A percentile compares a stretch with the other conserved stretches of the same genome.
Conservation (phyloP, 2,329 filamentous ascomycete genomes). For the Metarhizium robertsii region DNA sequence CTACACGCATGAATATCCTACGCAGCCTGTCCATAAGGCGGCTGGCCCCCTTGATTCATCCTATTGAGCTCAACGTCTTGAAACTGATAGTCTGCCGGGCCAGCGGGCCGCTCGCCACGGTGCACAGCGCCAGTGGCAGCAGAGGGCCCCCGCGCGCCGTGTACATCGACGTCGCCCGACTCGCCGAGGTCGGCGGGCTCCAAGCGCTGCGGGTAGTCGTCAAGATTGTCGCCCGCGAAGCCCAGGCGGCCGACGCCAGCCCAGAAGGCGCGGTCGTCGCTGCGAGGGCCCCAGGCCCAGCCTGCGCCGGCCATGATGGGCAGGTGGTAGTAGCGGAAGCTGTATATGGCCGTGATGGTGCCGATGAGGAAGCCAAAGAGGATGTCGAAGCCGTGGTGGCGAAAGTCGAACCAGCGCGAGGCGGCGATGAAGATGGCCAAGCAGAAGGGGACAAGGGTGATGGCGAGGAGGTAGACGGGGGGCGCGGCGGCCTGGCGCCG, state of each 20-base stretch:
- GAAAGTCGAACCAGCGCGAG: constrained; percentile 79
- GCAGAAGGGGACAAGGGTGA: constrained; percentile 63
- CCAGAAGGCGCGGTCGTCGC: constrained; percentile 65
- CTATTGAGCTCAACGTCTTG: constrained; percentile 23
- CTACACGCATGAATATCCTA: background rate
- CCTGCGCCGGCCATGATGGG: constrained; percentile 66
- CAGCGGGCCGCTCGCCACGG: background rate
- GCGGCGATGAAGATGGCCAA: constrained; percentile 72
- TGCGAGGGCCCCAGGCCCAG: constrained; percentile 82
- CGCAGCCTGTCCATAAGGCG: background rate
- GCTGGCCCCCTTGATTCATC: constrained; percentile 7
- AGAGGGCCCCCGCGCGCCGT: background rate
- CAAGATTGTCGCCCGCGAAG: constrained; percentile 37
- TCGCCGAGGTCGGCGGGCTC: constrained; percentile 15
- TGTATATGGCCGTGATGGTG: constrained; percentile 57
- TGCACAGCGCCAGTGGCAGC: constrained; percentile 1
- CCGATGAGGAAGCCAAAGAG: constrained; percentile 78
- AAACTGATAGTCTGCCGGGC: constrained; percentile 10
- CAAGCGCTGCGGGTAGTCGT: constrained; percentile 13
- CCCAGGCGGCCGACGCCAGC: constrained; percentile 58
- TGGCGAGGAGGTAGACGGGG: constrained; percentile 64
- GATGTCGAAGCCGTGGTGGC: constrained; percentile 90
- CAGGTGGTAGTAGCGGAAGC: constrained; percentile 79
- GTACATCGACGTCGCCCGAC: constrained; percentile 15
- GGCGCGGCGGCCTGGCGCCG: constrained; percentile 73